Evolutionary conservation across 306 rosid species (phyloP).

Genomic region (Castanopsis chinensis): DNA sequence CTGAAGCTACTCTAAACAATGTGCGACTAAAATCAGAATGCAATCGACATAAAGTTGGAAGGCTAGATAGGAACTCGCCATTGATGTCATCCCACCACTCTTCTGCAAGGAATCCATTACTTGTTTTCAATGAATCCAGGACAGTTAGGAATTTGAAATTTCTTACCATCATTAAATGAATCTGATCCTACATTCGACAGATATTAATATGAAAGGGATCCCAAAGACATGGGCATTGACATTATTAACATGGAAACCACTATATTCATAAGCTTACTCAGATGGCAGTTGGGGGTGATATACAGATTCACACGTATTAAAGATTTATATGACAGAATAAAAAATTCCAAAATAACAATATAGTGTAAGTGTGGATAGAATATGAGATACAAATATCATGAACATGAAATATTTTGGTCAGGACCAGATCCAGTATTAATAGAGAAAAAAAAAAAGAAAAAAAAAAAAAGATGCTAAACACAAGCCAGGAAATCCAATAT

Average conservation of each 20-base stretch:
- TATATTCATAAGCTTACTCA: neutral
- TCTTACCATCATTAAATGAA: neutral
- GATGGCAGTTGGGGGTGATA: neutral
- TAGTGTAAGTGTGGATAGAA: neutral
- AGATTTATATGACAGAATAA: neutral
- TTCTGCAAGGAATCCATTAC: neutral
- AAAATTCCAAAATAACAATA: neutral
- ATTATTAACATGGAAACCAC: neutral
- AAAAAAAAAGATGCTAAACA: neutral
- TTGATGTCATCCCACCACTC: neutral
- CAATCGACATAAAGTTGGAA: neutral
- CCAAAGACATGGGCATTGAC: neutral
- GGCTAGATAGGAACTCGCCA: neutral
- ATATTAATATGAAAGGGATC: neutral
- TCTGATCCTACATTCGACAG: neutral
- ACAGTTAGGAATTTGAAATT: neutral
- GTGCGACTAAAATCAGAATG: too few relatives aligned
- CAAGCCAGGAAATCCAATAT: neutral
- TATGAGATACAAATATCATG: neutral
- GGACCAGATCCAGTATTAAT: slow-evolving; percentile 5
- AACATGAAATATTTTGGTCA: neutral
- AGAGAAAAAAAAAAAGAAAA: neutral
- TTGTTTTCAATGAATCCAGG: neutral
- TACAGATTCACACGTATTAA: neutral
- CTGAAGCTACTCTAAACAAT: too few relatives aligned